phyloP scores from a whole-genome alignment of 345 rosid species.

The Eutrema heterophyllum region DNA sequence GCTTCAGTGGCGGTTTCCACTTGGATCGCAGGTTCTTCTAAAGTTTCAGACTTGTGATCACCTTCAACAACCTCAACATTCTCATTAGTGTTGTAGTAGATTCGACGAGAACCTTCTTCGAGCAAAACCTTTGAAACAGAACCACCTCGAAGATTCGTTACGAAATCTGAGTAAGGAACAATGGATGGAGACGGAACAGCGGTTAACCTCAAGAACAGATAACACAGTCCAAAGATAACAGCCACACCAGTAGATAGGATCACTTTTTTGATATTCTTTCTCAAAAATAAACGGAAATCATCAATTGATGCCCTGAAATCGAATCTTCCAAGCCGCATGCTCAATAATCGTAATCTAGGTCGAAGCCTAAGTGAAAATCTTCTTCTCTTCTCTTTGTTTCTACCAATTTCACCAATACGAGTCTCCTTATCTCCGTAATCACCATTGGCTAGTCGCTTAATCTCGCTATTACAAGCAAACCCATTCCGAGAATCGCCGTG shows the following conservation, averaged over 20 bases:
- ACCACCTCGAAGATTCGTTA: conserved; percentile 61
- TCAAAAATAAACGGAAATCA: conserved; percentile 44
- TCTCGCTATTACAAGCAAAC: conserved; percentile 38
- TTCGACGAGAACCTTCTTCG: conserved; percentile 91
- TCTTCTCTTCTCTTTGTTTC: conserved; percentile 26
- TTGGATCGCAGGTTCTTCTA: conserved; percentile 29
- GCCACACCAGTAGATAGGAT: conserved; percentile 43
- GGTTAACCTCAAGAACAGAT: conserved; percentile 63
- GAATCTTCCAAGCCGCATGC: conserved; percentile 45
- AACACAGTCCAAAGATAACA: conserved; percentile 58
- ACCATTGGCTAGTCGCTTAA: conserved; percentile 34
- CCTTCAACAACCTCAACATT: conserved; percentile 11
- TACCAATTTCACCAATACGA: conserved; percentile 25
- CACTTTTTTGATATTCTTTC: conserved; percentile 54
- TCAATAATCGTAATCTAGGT: conserved; percentile 62
- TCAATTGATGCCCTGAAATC: conserved; percentile 46
- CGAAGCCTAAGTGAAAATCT: conserved; percentile 58
- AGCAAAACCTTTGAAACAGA: conserved; percentile 67
- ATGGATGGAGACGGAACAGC: conserved; percentile 61
- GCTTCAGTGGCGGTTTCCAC: conserved; percentile 27
- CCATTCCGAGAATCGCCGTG: conserved; percentile 34
- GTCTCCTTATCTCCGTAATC: conserved; percentile 34
- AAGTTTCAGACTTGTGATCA: conserved; percentile 27
- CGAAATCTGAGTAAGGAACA: conserved; percentile 83
- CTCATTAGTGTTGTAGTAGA: conserved; percentile 53